Evolutionary conservation across 75 land plant genomes (phyloP).

Genomic region (Adiantum capillusveneris): DNA sequence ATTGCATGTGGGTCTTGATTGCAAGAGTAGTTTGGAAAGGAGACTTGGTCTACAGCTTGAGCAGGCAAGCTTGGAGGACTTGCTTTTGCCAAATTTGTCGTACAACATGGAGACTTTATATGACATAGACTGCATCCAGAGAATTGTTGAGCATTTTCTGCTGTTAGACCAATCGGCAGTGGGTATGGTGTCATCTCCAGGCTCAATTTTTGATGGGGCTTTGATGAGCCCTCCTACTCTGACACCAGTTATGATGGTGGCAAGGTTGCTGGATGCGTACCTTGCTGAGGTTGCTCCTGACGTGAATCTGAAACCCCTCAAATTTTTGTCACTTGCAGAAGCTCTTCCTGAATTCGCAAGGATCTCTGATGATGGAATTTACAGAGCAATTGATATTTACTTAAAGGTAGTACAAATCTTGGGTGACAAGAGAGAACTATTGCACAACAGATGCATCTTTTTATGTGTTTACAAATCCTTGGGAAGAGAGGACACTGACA

Average conservation of each 20-base stretch:
- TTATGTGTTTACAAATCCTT: too few species aligned
- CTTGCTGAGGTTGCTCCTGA: constrained; percentile 86
- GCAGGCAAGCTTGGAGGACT: constrained; percentile 58
- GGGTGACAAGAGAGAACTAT: too few species aligned
- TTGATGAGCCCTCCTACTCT: constrained; percentile 30
- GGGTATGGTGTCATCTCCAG: not conserved
- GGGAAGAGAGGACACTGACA: too few species aligned
- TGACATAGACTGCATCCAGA: constrained; percentile 60
- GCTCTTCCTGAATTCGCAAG: constrained; percentile 65
- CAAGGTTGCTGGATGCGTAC: constrained; percentile 62
- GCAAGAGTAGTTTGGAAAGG: constrained; percentile 59
- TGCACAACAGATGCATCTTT: too few species aligned
- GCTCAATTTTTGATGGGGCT: too few species aligned
- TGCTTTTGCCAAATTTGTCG: constrained; percentile 67
- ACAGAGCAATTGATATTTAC: constrained; percentile 80
- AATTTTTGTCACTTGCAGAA: constrained; percentile 50
- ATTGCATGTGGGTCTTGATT: constrained; percentile 41
- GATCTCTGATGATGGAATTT: constrained; percentile 76
- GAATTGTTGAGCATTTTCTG: constrained; percentile 54
- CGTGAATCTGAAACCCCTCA: constrained; percentile 58
- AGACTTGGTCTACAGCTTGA: constrained; percentile 78
- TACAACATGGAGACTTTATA: constrained; percentile 64
- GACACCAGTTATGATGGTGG: constrained; percentile 39
- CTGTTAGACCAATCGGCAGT: constrained; percentile 16
- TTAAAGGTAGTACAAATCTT: constrained; percentile 60